Evolutionary conservation across 208 protist species (phyloP), one percentile per base, ranked within the genome.

Genomic region (Wallacemonas sp.): DNA sequence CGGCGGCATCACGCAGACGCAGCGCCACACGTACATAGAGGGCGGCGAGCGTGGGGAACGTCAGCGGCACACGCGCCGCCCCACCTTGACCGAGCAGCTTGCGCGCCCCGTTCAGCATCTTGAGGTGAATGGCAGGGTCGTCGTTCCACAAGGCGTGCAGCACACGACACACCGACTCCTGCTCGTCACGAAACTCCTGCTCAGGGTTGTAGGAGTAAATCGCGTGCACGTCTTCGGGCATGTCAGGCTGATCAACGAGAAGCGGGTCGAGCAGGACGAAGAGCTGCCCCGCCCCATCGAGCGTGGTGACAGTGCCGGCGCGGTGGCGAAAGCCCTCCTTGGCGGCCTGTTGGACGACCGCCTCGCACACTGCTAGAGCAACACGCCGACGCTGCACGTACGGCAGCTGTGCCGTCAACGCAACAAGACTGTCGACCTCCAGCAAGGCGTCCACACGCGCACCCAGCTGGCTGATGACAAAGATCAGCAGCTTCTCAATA

Each of bases 121-220:
- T 95, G 62, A 95, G 78, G 22, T 95, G 77, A 34, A 81, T 73
- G 15, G 82, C 65, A 10, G 83, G 71, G 74, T 97, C 89, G 5
- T 82, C 81, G 65, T 78, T 84, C 30, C 85, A 52, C 27, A 98
- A 78, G 13, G 98, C 59, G 79, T 98, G 94, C 52, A 99, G 46
- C 3, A 97, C 64, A 21, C 85, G 73, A 48, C 94, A 96, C n/a
- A 98, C 87, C 3, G 87, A 66, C 27, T 85, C 77, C 81, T 98
- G 94, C 73, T 98, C 97, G 29, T 97, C 95, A 15, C 64, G 62
- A 52, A 98, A 97, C 59, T 97, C 91, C 57, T 82, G 81, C 19
- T 17, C 27, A 2, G 69, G 50, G 45, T 90, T 71, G 66, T 78
- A 76, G 19, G 41, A 44, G 78, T 81, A 90, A 30, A 82, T 68